Evolutionary conservation across 179 eudicot genomes (phyloP), one percentile per base, ranked within the genome.

Genomic region (Pouteria campechiana): DNA sequence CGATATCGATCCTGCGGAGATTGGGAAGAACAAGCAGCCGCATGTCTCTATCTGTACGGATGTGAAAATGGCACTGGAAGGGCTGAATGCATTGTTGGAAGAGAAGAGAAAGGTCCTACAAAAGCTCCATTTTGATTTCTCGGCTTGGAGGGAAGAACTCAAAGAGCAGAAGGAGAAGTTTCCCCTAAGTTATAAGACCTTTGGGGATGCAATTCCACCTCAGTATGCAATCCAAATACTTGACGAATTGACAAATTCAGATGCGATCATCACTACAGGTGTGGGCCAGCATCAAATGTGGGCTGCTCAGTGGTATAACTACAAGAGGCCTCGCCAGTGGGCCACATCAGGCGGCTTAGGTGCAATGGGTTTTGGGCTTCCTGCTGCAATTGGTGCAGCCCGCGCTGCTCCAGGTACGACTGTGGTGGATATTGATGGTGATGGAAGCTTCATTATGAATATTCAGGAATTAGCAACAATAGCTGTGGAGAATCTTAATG

Each of bases 281-380:
- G 95, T 81, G 4, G 95, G 98, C 32, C 95, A 76, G 38, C 98
- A 86, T 53, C 97, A 89, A 61, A 89, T 89, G 97, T 89, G 97
- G 97, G 81, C 97, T 18, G 97, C 97, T 2, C 98, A 90, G 38
- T 62, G 37, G 45, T 86, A 78, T 55, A 86, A 82, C 60, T 81
- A 86, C 45, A 72, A 73, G 1, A 67, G 56, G 25, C 90, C 98
- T 27, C 65, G 98, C 12, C 95, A 90, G 25, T 90, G 95, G 95
- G 52, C 81, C 65, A 78, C 98, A 6, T 86, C 95, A 0, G 76
- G 82, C 24, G 98, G 98, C 5, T 56, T 86, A 19, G 95, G 98
- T 12, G 95, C 95, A 0, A 86, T 90, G 98, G 95, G 95, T 0
- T 90, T 90, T 37, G 98, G 95, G 11, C 70, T 90, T 44, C 98